Evolutionary conservation across 2,329 filamentous ascomycete species (phyloP), one percentile per base, ranked within the genome.

Genomic region (Paraphoma sp.): DNA sequence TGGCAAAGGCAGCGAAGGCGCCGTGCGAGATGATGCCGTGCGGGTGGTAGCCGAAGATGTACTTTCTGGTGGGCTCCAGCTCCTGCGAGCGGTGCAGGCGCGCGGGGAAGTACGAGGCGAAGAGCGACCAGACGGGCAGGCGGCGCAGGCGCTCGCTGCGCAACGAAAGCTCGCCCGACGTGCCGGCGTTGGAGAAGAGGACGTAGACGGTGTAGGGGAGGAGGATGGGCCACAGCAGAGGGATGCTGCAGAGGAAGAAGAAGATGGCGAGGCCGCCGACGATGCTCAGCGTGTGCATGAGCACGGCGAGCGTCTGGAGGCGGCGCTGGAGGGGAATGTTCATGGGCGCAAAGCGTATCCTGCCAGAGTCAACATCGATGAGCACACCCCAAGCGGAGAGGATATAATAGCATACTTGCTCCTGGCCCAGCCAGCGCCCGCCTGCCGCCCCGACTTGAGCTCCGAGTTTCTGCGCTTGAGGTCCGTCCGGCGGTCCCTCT

Each of bases 1-100:
- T 98, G 4, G 85, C 91, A 71, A 98, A 98, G 5, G 93, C 91
- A 5, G 88, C 91, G 80, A 94, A 97, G 0, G 93, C 94, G n/a
- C 94, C 95, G 68, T 97, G 92, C 5, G 91, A 95, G 70, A 99
- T 97, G 76, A 99, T 98, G 23, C 95, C 94, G 73, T 99, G 95
- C 0, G 95, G 95, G 70, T 98, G 95, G 76, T 98, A 98, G 44
- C 94, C 94, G 69, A 99, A 93, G 61, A 99, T 93, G 79, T 98
- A 99, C 78, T 96, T 97, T 60, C 93, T 84, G 1, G 89, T 92
- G 0, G 92, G 85, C 18, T 90, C 86, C 6, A 99, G 85, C 54
- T 89, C 84, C 63, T 90, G 85, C 4, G 92, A 95, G 63, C 95
- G 92, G 80, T 98, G 93, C 40, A 99, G 84, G 54, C 86, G 86